Evolutionary conservation across 2,329 filamentous ascomycete genomes (phyloP).

Genomic region (Pleomassaria siparia): DNA sequence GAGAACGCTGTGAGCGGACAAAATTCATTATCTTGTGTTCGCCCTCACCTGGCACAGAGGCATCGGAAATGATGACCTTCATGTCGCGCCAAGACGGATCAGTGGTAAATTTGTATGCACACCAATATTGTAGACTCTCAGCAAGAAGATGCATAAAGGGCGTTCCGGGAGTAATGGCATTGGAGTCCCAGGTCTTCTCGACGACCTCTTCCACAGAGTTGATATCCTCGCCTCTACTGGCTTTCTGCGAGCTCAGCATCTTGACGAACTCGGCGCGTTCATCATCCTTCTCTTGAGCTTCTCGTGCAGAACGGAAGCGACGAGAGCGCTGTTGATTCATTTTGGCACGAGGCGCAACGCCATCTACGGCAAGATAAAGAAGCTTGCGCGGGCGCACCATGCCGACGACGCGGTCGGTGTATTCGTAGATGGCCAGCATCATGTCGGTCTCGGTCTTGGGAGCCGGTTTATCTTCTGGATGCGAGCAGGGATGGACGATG

Average conservation of each 20-base stretch:
- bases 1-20: slow-evolving; percentile 86
- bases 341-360: slow-evolving; percentile 94
- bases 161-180: slow-evolving; percentile 89
- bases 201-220: slow-evolving; percentile 62
- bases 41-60: slow-evolving; percentile 94
- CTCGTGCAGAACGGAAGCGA: slow-evolving; percentile 90
- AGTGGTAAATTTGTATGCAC: slow-evolving; percentile 94
- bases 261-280: slow-evolving; percentile 88
- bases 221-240: slow-evolving; percentile 53
- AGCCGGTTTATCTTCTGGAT: slow-evolving; percentile 89
- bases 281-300: slow-evolving; percentile 89
- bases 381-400: slow-evolving; percentile 97
- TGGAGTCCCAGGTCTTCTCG: slow-evolving; percentile 91
- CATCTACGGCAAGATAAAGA: slow-evolving; percentile 97
- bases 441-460: slow-evolving; percentile 97
- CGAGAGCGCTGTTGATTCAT: slow-evolving; percentile 99
- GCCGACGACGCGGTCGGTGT: slow-evolving; percentile 97
- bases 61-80: slow-evolving; percentile 98
- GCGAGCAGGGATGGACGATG: slow-evolving; percentile 97
- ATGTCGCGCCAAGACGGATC: slow-evolving; percentile 89
- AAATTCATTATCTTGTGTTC: slow-evolving; percentile 99
- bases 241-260: slow-evolving; percentile 76
- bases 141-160: slow-evolving; percentile 98
- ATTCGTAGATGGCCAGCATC: slow-evolving; percentile 98
- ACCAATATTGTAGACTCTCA: slow-evolving; percentile 89